Evolutionary conservation across 2,329 filamentous ascomycete species (phyloP), one percentile per base, ranked within the genome.

Genomic region (Penicillium italicum): DNA sequence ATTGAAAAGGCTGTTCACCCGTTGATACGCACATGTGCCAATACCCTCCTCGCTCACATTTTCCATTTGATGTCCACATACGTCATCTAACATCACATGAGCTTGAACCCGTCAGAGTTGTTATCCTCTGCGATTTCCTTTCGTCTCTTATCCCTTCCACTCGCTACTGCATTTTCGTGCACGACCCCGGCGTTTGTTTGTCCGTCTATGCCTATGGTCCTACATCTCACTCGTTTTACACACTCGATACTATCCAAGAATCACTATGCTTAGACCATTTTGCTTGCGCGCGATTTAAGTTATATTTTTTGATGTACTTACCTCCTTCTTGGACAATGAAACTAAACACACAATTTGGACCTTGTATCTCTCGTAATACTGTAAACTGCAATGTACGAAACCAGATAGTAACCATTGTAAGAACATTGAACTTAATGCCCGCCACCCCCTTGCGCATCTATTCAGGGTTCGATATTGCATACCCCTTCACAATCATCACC

Each of bases 11-110:
- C 58, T 14, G 45, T 50, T 54, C 37, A 14, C 36, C 26, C 50
- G 44, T 62, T 54, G 51, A 62, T 62, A 60, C 50, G 43, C 52
- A 58, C 60, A 18, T 49, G 47, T 58, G 54, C 61, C 50, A 60
- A 62, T 62, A 64, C 60, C 58, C n/a, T n/a, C 53, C 56, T 58
- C 49, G 51, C 56, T 58, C 38, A 45, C 30, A 16, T 11, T 30
- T 22, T n/a, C 36, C 34, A 41, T 50, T 46, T 37, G 24, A 33
- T 48, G 26, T 44, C 16, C 2, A 6, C 20, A 31, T 20, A 33
- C 9, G 28, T 22, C 45, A 37, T 28, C 18, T 31, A 14, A 36
- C 38, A 45, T 12, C 37, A 22, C 44, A 43, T 48, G 30, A 55
- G 18, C 43, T 24, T 46, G 38, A 49, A 45, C 50, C 24, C 30